These are phyloP conservation scores for Phaeosphaeria sp. DNA, from an alignment of 2,329 filamentous ascomycete genomes.

Conservation along the genomic window DNA sequence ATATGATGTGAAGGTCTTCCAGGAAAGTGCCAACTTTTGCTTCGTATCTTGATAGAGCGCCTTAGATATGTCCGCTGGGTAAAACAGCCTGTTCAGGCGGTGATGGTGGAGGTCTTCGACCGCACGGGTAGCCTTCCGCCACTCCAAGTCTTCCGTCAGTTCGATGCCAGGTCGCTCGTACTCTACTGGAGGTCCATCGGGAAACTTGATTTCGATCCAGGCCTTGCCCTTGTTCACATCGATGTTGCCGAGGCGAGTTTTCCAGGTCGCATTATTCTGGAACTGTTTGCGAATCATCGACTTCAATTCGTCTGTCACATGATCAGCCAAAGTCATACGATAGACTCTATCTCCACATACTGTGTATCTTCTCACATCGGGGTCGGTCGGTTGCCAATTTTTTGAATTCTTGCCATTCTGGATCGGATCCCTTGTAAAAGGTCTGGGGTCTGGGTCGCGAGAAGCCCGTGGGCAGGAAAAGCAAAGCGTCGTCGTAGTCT, in stretches of 20 bases:
- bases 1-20: conserved; percentile 31
- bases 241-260: conserved; percentile 44
- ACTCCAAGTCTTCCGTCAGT: conserved; percentile 48
- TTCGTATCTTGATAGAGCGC: conserved; percentile 34
- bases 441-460: conserved; percentile 47
- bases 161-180: conserved; percentile 55
- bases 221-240: conserved; percentile 50
- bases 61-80: conserved; percentile 26
- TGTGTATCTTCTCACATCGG: conserved; percentile 48
- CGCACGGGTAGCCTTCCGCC: conserved; percentile 37
- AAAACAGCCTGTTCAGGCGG: conserved; percentile 36
- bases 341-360: conserved; percentile 18
- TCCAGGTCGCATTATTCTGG: conserved; percentile 38
- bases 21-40: conserved; percentile 22
- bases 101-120: conserved; percentile 46
- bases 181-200: conserved; percentile 56
- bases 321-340: conserved; percentile 10
- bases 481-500: conserved; percentile 34
- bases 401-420: conserved; percentile 60
- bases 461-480: conserved; percentile 59
- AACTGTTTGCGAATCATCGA: conserved; percentile 39
- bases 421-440: conserved; percentile 59
- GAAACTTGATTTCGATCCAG: conserved; percentile 58
- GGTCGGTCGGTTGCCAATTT: conserved; percentile 53
- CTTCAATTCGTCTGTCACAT: conserved; percentile 44